Percentiles rank a stretch among this genome's conserved stretches.
These are phyloP conservation scores for Samsoniella hepiali DNA, from an alignment of 2,329 filamentous ascomycete species.

Conservation along the genomic window DNA sequence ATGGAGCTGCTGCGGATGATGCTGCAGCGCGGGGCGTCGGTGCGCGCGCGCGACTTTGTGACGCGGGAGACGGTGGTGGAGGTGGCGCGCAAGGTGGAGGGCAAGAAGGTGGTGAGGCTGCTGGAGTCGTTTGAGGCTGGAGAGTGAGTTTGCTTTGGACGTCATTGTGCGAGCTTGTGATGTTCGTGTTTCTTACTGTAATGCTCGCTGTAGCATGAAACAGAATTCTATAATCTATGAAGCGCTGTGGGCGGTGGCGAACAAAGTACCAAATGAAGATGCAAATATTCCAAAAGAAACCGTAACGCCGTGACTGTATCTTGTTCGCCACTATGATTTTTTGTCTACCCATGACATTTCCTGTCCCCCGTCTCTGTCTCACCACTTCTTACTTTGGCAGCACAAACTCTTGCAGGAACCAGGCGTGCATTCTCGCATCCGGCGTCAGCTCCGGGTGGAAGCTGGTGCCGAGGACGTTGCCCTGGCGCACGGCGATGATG, in stretches of 20 bases:
- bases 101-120: neutral
- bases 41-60: conserved; percentile 27
- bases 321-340: neutral
- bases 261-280: neutral
- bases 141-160: neutral
- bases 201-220: neutral
- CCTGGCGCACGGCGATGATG: conserved; percentile 85
- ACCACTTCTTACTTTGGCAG: neutral
- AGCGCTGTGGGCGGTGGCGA: neutral
- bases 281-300: neutral
- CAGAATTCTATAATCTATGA: neutral
- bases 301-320: neutral
- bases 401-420: conserved; percentile 73
- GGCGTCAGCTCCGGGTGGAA: conserved; percentile 93
- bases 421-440: conserved; percentile 83
- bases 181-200: neutral
- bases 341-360: too few species aligned
- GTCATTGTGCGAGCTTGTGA: neutral
- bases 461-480: conserved; percentile 89
- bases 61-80: conserved; percentile 25
- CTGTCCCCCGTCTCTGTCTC: too few species aligned
- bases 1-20: conserved; percentile 29
- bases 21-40: conserved; percentile 32
- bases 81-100: conserved; percentile 6
- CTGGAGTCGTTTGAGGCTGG: neutral